A percentile compares a stretch with the other conserved stretches of the same genome.
Evolutionary conservation across 106 monocot species (phyloP).

Genomic region (Apostasia ramifera): DNA sequence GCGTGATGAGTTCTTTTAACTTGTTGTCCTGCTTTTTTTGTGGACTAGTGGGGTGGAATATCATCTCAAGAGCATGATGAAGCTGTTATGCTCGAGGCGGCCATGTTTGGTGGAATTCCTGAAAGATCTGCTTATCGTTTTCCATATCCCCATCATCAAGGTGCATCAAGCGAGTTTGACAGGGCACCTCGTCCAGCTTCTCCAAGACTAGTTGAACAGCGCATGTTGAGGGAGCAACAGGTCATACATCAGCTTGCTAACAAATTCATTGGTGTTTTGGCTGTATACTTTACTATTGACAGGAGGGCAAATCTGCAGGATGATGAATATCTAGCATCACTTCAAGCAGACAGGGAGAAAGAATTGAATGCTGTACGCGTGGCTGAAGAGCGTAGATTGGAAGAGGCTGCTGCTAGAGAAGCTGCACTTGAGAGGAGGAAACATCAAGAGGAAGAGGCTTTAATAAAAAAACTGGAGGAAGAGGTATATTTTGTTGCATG

Average conservation of each 20-base stretch:
- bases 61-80: conserved; percentile 95
- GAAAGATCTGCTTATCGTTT: conserved; percentile 51
- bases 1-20: neutral
- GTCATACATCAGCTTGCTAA: conserved; percentile 26
- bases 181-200: conserved; percentile 53
- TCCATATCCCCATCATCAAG: conserved; percentile 23
- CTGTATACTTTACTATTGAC: neutral
- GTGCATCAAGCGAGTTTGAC: conserved; percentile 35
- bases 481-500: conserved; percentile 39
- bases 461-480: conserved; percentile 51
- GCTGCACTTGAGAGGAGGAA: conserved; percentile 50
- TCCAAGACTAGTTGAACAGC: conserved; percentile 70
- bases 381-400: conserved; percentile 44
- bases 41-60: conserved; percentile 89
- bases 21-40: neutral
- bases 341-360: conserved; percentile 88
- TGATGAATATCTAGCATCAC: conserved; percentile 84
- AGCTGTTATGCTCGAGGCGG: conserved; percentile 98
- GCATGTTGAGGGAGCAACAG: conserved; percentile 84
- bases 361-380: conserved; percentile 74
- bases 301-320: conserved; percentile 44
- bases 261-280: neutral
- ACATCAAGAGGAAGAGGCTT: conserved; percentile 46
- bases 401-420: conserved; percentile 63
- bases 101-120: conserved; percentile 96